phyloP scores from a whole-genome alignment of 1,284 basidiomycete genomes.

The Cystobasidium slooffiae region DNA sequence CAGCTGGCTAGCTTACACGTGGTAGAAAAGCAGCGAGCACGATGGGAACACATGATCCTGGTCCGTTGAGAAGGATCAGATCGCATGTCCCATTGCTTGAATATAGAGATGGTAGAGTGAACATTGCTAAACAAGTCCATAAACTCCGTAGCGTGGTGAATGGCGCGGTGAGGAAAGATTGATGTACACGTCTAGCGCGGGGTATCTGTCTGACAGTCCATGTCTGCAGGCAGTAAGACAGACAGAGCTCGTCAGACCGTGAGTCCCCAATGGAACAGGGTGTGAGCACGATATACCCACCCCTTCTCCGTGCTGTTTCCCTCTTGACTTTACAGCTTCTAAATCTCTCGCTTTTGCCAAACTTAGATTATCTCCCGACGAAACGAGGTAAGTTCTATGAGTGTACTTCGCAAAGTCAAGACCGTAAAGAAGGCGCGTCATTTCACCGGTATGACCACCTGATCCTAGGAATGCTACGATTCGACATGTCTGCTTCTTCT shows the following conservation, averaged over 20 bases:
- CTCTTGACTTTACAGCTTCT: slow-evolving; percentile 59
- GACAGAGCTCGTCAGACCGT: no score
- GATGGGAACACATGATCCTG: slow-evolving; percentile 87
- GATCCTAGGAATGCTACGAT: slow-evolving; percentile 68
- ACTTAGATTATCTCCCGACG: slow-evolving; percentile 80
- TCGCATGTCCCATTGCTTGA: slow-evolving; percentile 61
- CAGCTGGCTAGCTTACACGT: slow-evolving; percentile 65
- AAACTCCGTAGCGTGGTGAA: slow-evolving; percentile 69
- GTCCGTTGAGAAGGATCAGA: slow-evolving; percentile 87
- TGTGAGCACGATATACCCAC: neutral
- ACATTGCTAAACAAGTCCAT: slow-evolving; percentile 57
- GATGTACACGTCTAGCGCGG: slow-evolving; percentile 66
- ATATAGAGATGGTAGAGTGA: slow-evolving; percentile 60
- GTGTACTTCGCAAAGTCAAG: slow-evolving; percentile 77
- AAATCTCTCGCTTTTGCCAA: slow-evolving; percentile 70
- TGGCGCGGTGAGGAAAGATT: slow-evolving; percentile 71
- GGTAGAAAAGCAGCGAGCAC: slow-evolving; percentile 74
- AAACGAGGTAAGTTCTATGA: slow-evolving; percentile 79
- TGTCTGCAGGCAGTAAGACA: slow-evolving; percentile 6
- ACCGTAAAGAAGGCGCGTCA: slow-evolving; percentile 72
- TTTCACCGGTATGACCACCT: slow-evolving; percentile 94
- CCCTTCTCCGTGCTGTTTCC: slow-evolving; percentile 28
- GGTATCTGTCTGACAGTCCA: slow-evolving; percentile 52
- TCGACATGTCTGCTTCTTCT: slow-evolving; percentile 7
- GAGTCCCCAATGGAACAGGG: no score